Evolutionary conservation across 1,139 yeast genomes (phyloP).

Genomic region (Diutina pseudorugosa): DNA sequence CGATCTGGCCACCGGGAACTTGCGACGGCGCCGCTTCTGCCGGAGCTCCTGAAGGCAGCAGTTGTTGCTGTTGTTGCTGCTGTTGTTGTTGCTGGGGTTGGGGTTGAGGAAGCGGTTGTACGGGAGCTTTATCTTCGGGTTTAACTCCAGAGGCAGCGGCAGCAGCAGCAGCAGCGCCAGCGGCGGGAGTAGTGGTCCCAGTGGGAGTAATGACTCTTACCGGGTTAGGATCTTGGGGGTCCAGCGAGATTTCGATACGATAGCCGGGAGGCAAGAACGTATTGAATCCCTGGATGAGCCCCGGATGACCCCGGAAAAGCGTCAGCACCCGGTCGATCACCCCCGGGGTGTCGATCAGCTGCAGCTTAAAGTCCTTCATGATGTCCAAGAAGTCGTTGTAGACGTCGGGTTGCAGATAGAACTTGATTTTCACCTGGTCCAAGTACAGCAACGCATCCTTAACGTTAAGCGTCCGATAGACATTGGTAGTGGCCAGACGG

Average conservation of each 20-base stretch:
- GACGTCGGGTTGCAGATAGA: constrained; percentile 86
- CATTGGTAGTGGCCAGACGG: constrained; percentile 32
- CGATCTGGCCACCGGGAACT: constrained; percentile 67
- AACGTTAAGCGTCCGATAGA: constrained; percentile 82
- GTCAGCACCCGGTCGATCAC: constrained; percentile 92
- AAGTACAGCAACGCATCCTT: constrained; percentile 91
- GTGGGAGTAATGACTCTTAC: constrained; percentile 92
- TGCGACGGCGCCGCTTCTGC: neutral
- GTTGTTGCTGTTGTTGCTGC: neutral
- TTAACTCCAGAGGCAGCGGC: constrained; percentile 7
- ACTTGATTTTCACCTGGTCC: constrained; percentile 92
- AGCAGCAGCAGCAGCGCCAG: neutral
- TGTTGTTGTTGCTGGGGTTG: neutral
- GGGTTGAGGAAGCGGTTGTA: neutral
- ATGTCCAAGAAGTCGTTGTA: constrained; percentile 93
- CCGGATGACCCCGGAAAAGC: constrained; percentile 85
- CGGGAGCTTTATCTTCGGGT: neutral
- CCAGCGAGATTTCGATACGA: constrained; percentile 81
- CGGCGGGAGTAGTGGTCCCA: constrained; percentile 36
- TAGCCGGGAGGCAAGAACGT: constrained; percentile 96
- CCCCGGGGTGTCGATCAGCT: constrained; percentile 89
- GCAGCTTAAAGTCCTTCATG: constrained; percentile 97
- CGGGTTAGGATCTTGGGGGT: constrained; percentile 85
- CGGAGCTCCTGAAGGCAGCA: constrained; percentile 7
- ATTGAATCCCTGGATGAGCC: constrained; percentile 89